A percentile compares a stretch with the other conserved stretches of the same genome.
Evolutionary conservation across 106 monocot species (phyloP).

Genomic region (Apostasia ramifera): DNA sequence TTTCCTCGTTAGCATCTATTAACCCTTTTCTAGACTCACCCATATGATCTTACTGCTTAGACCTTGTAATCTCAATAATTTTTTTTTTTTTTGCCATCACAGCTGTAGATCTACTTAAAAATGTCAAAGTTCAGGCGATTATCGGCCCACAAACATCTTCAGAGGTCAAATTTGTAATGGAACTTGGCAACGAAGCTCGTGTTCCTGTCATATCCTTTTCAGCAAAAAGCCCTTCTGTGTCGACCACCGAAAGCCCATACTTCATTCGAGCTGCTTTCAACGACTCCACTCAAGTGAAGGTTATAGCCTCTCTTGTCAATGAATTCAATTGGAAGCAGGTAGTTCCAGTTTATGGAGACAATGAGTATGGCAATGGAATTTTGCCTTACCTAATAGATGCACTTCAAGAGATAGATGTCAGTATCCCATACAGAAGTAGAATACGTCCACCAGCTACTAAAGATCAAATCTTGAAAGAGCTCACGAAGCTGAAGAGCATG

Average conservation of each 20-base stretch:
- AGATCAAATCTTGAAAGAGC: slow-evolving; percentile 22
- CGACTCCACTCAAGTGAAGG: slow-evolving; percentile 49
- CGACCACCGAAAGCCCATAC: slow-evolving; percentile 24
- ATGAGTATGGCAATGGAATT: slow-evolving; percentile 42
- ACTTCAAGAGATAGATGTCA: slow-evolving; percentile 25
- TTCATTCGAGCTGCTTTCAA: slow-evolving; percentile 52
- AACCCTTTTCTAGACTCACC: too few species aligned
- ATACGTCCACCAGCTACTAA: slow-evolving; percentile 32
- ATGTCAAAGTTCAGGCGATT: slow-evolving; percentile 60
- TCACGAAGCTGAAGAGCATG: slow-evolving; percentile 30
- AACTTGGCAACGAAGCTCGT: slow-evolving; percentile 47
- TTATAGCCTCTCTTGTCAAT: slow-evolving; percentile 54
- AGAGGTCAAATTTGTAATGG: slow-evolving; percentile 55
- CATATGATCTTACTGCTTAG: too few species aligned
- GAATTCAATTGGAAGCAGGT: slow-evolving; percentile 55
- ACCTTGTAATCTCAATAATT: too few species aligned
- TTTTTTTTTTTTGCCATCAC: background rate
- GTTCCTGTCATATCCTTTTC: slow-evolving; percentile 82
- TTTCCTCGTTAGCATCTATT: too few species aligned
- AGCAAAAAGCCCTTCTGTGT: slow-evolving; percentile 48
- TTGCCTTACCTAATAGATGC: slow-evolving; percentile 51
- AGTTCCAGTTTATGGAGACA: slow-evolving; percentile 59
- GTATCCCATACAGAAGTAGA: slow-evolving; percentile 36
- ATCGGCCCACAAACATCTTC: slow-evolving; percentile 65
- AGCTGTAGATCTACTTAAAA: slow-evolving; percentile 72